Evolutionary conservation across 2,329 filamentous ascomycete genomes (phyloP).

Genomic region (Sporothrix dimorphospora): DNA sequence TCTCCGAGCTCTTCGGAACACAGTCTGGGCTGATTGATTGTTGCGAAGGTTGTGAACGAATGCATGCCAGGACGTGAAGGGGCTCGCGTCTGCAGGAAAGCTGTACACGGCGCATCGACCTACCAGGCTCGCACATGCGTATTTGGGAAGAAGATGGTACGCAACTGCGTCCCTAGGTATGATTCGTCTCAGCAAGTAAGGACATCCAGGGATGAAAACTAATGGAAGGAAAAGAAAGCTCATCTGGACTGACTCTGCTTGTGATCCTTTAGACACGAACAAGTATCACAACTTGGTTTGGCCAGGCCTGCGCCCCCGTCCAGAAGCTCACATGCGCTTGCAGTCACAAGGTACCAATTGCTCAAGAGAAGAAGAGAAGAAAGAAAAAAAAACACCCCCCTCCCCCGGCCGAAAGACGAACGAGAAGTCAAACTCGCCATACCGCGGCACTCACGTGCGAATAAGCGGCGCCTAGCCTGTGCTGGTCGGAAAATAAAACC

Average conservation of each 20-base stretch:
- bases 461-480: not conserved
- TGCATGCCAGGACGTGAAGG: not conserved
- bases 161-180: not conserved
- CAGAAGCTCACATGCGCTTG: slow-evolving; percentile 3
- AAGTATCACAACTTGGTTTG: not conserved
- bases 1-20: slow-evolving; percentile 13
- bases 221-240: not conserved
- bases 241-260: not conserved
- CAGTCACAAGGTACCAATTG: not conserved
- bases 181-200: too few species aligned
- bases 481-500: slow-evolving; percentile 18
- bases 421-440: not conserved
- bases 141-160: not conserved
- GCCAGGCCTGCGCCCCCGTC: not conserved
- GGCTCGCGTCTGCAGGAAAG: not conserved
- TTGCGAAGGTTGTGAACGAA: not conserved
- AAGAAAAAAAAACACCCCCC: too few species aligned
- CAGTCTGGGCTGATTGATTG: not conserved
- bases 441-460: slow-evolving; percentile 17
- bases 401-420: not conserved
- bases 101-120: not conserved
- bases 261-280: not conserved
- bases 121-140: not conserved
- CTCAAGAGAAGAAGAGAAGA: not conserved
- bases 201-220: too few species aligned